Evolutionary conservation across 805 yeast species (phyloP), one percentile per base, ranked within the genome.

Genomic region (Cyberlindnera mississippiensis): DNA sequence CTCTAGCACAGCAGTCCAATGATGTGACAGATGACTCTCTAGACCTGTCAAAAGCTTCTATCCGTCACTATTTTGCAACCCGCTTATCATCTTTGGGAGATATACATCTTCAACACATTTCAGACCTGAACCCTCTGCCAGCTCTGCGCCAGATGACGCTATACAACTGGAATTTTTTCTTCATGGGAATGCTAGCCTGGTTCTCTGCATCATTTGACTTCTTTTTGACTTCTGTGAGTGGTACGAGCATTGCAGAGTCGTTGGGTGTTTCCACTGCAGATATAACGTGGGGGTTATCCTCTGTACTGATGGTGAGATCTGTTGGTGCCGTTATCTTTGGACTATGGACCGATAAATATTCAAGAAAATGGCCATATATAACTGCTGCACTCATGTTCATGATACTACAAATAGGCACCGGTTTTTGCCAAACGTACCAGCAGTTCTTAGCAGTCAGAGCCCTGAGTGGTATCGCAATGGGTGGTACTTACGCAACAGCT

Each of bases 141-240:
- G 67, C 69, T 1, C 53, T 74, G 27, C 55, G 52, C 13, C 63
- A 66, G 45, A 57, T 74, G 56, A 57, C 61, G 10, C 40, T 50
- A 4, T 58, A 53, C 27, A 66, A 73, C 43, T 82, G 88, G 85
- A 69, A 71, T 41, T 74, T 72, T 41, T 80, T 82, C 57, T 57
- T 70, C 19, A 67, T 79, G 55, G 87, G 85, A 2, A 71, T 77
- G 51, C 59, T 67, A 34, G 83, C 81, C 29, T 83, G 90, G 89
- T 73, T 85, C 13, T 72, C 82, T 72, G 90, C 83, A 41, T 80
- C 86, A 4, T 75, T 82, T 57, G 88, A 82, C 53, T 83, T 80
- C 62, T 83, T 83, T 57, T 62, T 77, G n/a, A 82, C 80, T 6
- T 72, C 83, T 15, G 69, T 80, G 37, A 73, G 79, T 35, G 80